Evolutionary conservation across 148 eudicot genomes (phyloP).

Genomic region (Tetragonia tetragonoides): DNA sequence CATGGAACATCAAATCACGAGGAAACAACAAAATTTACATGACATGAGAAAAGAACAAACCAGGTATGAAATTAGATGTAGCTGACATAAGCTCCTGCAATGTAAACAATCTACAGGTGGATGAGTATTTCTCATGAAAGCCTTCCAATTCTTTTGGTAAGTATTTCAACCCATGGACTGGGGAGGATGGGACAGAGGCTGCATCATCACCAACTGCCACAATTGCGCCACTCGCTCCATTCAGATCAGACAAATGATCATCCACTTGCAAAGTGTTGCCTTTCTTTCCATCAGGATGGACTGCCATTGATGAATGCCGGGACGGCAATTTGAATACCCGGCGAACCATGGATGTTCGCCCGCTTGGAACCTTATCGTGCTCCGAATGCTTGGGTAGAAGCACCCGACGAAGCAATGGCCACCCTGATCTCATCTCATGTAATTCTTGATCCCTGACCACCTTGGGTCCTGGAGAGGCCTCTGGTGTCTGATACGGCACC

Average conservation of each 20-base stretch:
- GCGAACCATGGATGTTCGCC: constrained; percentile 31
- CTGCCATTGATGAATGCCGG: constrained; percentile 30
- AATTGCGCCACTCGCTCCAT: constrained; percentile 32
- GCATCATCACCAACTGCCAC: constrained; percentile 35
- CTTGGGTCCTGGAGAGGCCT: constrained; percentile 35
- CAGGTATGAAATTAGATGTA: constrained; percentile 62
- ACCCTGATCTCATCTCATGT: constrained; percentile 48
- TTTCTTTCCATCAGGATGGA: constrained; percentile 41
- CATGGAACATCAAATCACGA: background rate
- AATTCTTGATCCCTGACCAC: constrained; percentile 32
- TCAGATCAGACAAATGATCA: constrained; percentile 23
- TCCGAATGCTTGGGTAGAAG: constrained; percentile 31
- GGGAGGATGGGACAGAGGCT: constrained; percentile 39
- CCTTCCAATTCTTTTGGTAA: constrained; percentile 59
- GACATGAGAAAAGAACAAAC: constrained; percentile 36
- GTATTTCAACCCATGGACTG: constrained; percentile 28
- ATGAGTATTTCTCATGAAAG: constrained; percentile 63
- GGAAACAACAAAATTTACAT: background rate
- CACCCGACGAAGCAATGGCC: constrained; percentile 57
- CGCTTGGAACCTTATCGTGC: constrained; percentile 24
- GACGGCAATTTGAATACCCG: constrained; percentile 28
- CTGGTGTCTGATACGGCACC: constrained; percentile 52
- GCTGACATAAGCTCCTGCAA: constrained; percentile 64
- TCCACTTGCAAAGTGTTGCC: constrained; percentile 28
- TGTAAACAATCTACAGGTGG: constrained; percentile 73